Evolutionary conservation across 2,329 filamentous ascomycete genomes (phyloP), one percentile per base, ranked within the genome.

Genomic region (Aspergillus clavatus): DNA sequence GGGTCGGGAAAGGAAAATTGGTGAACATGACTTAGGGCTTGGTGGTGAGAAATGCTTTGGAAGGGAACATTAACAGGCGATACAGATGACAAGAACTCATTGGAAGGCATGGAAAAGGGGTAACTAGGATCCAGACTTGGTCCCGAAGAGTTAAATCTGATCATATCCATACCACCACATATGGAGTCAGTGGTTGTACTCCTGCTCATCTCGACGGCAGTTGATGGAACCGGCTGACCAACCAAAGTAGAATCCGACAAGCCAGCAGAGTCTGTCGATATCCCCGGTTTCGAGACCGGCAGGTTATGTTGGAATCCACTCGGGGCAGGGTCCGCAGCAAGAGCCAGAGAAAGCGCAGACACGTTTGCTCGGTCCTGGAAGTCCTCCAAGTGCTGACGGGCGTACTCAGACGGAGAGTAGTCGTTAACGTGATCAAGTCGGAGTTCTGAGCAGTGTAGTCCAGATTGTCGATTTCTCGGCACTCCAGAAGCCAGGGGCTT

Each of bases 141-240:
- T 46, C 60, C 61, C 29, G 61, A 61, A 18, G 68, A 71, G 52
- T 70, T 63, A 53, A 74, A 68, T 50, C 69, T 62, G 58, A 73
- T 67, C 67, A 71, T 72, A 50, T 61, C 61, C 51, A 74, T 57
- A 39, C 63, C 64, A 48, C 68, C 66, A 47, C 68, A 69, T 38
- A 74, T 53, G 26, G 69, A 68, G 51, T 74, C 71, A 51, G 70
- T 68, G 24, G 72, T 74, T 35, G 63, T 62, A 51, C 65, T 72
- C 51, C 71, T 66, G 51, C 62, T 69, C 72, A 74, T 74, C 47
- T 71, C 65, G 42, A 67, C 61, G 31, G 67, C 52, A 23, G 56
- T 58, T 27, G 59, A 54, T 26, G 55, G 51, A 21, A 50, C 55
- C 48, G 62, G 48, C 36, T 55, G 55, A 45, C 65, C 60, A 41